Conservation (phyloP, 192 early-diverging fungal species). For the Umbelopsis ramanniana region DNA sequence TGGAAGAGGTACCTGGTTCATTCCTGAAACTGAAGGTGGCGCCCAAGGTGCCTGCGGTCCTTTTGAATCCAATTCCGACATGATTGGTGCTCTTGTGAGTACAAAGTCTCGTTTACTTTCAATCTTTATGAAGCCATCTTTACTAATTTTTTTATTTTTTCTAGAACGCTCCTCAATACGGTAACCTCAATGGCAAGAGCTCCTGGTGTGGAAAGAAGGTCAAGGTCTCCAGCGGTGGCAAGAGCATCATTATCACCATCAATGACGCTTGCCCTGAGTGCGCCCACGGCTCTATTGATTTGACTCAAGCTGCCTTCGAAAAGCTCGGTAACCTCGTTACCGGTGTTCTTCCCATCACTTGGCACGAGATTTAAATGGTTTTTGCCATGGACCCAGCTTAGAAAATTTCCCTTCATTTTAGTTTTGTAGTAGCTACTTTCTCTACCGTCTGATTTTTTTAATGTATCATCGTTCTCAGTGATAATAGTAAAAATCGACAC, state of each 20-base stretch:
- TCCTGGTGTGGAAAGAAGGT: conserved; percentile 41
- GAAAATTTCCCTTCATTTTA: background rate
- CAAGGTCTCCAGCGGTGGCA: conserved; percentile 36
- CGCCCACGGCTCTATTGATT: conserved; percentile 4
- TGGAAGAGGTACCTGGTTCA: conserved; percentile 39
- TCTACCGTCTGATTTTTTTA: too few relatives aligned
- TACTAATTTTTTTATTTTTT: background rate
- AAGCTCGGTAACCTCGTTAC: conserved; percentile 37
- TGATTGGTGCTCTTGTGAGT: conserved; percentile 37
- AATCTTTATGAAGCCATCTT: background rate
- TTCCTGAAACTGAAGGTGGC: conserved; percentile 40
- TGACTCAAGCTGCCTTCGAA: conserved; percentile 17
- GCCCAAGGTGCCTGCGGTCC: conserved; percentile 38
- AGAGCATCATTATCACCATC: conserved; percentile 42
- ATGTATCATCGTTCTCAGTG: too few relatives aligned
- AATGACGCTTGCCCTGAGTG: conserved; percentile 54
- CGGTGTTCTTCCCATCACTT: conserved; percentile 47
- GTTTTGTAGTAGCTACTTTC: background rate
- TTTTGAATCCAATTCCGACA: conserved; percentile 21
- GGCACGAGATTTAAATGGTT: conserved; percentile 40
- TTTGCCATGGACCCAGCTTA: background rate
- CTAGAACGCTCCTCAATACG: conserved; percentile 46
- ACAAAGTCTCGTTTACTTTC: background rate
- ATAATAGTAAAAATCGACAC: too few relatives aligned
- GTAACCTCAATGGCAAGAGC: conserved; percentile 35